Percentiles rank a stretch among this genome's conserved stretches.
Conservation (phyloP, 768 basidiomycete genomes). For the Austroboletus festivus region DNA sequence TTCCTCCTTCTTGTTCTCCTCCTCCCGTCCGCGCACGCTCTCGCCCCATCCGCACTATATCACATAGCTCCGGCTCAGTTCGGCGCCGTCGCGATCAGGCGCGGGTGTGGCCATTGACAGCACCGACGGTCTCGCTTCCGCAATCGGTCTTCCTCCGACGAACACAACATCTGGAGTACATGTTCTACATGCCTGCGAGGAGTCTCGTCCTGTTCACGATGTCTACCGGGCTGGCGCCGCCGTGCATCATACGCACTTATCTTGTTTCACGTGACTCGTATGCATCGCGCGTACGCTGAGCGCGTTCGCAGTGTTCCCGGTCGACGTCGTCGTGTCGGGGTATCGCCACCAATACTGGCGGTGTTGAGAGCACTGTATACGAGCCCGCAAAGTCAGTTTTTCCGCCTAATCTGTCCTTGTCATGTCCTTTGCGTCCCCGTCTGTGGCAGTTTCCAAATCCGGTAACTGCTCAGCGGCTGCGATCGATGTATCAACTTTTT, state of each 20-base stretch:
- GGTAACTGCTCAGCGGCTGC: slow-evolving; percentile 14
- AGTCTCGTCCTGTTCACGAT: slow-evolving; percentile 9
- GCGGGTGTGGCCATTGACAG: not conserved
- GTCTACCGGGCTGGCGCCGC: slow-evolving; percentile 1
- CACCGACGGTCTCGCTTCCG: not conserved
- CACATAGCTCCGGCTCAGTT: not conserved
- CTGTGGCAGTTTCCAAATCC: slow-evolving; percentile 6
- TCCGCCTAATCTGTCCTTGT: not conserved
- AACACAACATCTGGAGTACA: not conserved
- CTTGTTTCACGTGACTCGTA: slow-evolving; percentile 21
- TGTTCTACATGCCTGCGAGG: slow-evolving; percentile 5
- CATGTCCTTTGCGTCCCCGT: not conserved
- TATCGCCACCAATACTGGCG: no score
- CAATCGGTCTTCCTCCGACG: slow-evolving; percentile 4
- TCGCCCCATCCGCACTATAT: not conserved
- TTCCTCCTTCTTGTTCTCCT: slow-evolving; percentile 1
- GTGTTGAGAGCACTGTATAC: no score
- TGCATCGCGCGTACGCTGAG: slow-evolving; percentile 6
- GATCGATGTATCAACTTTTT: not conserved
- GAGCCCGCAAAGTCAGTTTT: no score
- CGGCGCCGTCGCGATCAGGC: slow-evolving; percentile 19
- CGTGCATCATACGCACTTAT: slow-evolving; percentile 10
- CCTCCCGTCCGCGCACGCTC: not conserved
- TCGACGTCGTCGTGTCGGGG: not conserved
- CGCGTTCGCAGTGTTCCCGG: not conserved